Evolutionary conservation across 2,329 filamentous ascomycete genomes (phyloP), one percentile per base, ranked within the genome.

Genomic region (Xylaria sp.): DNA sequence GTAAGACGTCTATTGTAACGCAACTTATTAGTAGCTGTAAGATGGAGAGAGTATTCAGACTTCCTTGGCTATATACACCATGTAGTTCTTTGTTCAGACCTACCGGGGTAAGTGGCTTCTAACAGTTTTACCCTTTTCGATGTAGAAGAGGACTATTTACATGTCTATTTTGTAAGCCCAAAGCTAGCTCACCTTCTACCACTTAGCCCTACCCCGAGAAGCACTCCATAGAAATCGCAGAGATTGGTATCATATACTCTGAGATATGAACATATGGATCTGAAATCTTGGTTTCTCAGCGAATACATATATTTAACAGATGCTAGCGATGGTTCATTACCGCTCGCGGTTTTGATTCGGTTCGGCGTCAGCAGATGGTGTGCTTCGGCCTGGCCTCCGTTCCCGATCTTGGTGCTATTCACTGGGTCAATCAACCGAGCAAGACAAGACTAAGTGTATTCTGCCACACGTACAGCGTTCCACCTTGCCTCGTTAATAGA

Each of bases 401-500:
- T 58, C 57, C 14, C 65, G 59, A 31, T 63, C 60, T 7, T 63
- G 59, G 19, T 67, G 62, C 65, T 67, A 56, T 63, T 35, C 43
- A 35, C 4, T 40, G n/a, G 19, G 23, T 63, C 35, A 66, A 47
- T 31, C 40, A 17, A 31, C 23, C n/a, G 14, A 25, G 4, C 23
- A 14, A n/a, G 33, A 33, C 17, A 17, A 31, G 12, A 25, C 17
- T 7, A 2, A 7, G 51, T 11, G 23, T n/a, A 42, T 5, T 45
- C 1, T 15, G 11, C 4, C 9, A 21, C 1, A 56, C 64, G 7
- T 63, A 67, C 65, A 31, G 65, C 62, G 53, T 59, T 63, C 60
- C 65, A 62, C 31, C 17, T 65, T 11, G 65, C 65, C 52, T 67
- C 62, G 4, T 60, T 65, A 12, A 67, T 65, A 4, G 65, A 67